These are phyloP conservation scores for Colletotrichum musae DNA, from an alignment of 2,329 filamentous ascomycete genomes.

Conservation along the genomic window DNA sequence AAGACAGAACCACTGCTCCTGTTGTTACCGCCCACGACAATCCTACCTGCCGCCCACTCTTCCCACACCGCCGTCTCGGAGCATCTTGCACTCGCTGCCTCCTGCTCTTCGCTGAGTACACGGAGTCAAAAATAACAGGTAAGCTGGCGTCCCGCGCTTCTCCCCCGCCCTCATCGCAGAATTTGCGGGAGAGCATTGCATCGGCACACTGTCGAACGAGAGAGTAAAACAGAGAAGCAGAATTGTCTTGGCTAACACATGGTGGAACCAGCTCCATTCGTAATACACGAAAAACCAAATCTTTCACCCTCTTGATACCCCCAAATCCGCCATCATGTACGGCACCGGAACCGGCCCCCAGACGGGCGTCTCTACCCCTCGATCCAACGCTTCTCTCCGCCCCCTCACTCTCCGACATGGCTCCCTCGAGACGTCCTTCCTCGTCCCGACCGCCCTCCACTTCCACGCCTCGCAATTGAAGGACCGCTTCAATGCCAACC, in stretches of 20 bases:
- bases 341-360: constrained; percentile 86
- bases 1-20: constrained; percentile 3
- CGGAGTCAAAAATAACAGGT: constrained; percentile 48
- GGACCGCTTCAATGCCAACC: constrained; percentile 86
- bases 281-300: constrained; percentile 35
- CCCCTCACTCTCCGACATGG: constrained; percentile 93
- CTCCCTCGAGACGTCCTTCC: constrained; percentile 94
- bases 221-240: background rate
- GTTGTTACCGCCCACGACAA: constrained; percentile 17
- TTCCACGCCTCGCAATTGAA: constrained; percentile 96
- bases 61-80: constrained; percentile 33
- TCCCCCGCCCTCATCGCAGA: background rate
- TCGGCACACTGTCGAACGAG: background rate
- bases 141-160: background rate
- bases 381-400: constrained; percentile 92
- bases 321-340: constrained; percentile 75
- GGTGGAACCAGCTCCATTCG: constrained; percentile 35
- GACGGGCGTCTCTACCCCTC: constrained; percentile 96
- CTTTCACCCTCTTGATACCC: constrained; percentile 57
- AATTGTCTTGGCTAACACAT: constrained; percentile 29
- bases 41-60: constrained; percentile 3
- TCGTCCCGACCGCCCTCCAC: constrained; percentile 94
- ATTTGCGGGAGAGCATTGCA: background rate
- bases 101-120: constrained; percentile 58
- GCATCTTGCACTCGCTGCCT: constrained; percentile 44